Conservation (phyloP, 2,329 filamentous ascomycete genomes). For the Trichothecium sympodiale region DNA sequence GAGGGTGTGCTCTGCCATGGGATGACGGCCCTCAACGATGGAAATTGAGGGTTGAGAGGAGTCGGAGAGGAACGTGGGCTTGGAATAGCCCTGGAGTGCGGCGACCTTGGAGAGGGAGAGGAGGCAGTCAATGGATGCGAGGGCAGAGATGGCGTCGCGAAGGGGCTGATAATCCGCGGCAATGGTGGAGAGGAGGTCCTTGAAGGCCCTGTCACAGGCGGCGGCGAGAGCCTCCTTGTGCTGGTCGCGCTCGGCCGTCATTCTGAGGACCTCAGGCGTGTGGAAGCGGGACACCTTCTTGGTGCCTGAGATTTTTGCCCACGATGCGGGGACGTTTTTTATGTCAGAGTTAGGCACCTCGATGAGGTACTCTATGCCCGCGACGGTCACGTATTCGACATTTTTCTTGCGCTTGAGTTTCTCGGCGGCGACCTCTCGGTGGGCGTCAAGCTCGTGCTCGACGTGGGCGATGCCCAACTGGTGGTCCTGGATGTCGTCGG, state of each 20-base stretch:
- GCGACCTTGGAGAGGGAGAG: slow-evolving; percentile 79
- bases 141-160: slow-evolving; percentile 75
- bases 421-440: slow-evolving; percentile 59
- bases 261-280: slow-evolving; percentile 75
- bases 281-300: slow-evolving; percentile 91
- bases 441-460: slow-evolving; percentile 75
- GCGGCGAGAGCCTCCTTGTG: slow-evolving; percentile 88
- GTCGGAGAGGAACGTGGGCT: slow-evolving; percentile 56
- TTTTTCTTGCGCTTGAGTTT: slow-evolving; percentile 56
- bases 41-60: slow-evolving; percentile 56
- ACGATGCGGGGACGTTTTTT: slow-evolving; percentile 83
- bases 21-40: slow-evolving; percentile 61
- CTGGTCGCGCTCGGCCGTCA: slow-evolving; percentile 82
- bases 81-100: slow-evolving; percentile 74
- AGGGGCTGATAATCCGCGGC: slow-evolving; percentile 79
- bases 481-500: slow-evolving; percentile 77
- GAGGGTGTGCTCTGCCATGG: slow-evolving; percentile 88
- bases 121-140: slow-evolving; percentile 83
- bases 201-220: slow-evolving; percentile 79
- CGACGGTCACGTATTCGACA: slow-evolving; percentile 70
- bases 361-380: slow-evolving; percentile 89
- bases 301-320: slow-evolving; percentile 89
- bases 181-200: slow-evolving; percentile 59
- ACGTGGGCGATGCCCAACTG: slow-evolving; percentile 87
- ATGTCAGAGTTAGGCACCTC: slow-evolving; percentile 77